Conservation (phyloP, 2,329 filamentous ascomycete species). For the Diaporthe sp. region DNA sequence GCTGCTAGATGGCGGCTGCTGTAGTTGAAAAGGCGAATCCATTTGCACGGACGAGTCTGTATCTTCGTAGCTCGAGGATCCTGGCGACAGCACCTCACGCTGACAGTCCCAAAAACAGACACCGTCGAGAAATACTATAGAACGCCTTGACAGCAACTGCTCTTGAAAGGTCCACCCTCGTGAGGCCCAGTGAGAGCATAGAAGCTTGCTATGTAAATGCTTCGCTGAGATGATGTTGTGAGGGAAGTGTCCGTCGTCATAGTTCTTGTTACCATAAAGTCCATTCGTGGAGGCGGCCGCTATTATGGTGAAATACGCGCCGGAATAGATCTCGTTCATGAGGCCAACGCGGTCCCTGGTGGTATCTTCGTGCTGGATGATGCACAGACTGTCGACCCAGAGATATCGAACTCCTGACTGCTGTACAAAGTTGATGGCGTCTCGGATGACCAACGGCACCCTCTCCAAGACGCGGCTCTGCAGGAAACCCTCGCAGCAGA, state of each 20-base stretch:
- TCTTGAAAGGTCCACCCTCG: slow-evolving; percentile 26
- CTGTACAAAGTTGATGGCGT: background rate
- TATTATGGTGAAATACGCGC: slow-evolving; percentile 45
- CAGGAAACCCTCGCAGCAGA: background rate
- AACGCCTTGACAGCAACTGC: slow-evolving; percentile 17
- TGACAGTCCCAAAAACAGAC: slow-evolving; percentile 27
- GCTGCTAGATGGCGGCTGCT: background rate
- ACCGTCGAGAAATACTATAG: slow-evolving; percentile 5
- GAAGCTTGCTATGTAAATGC: background rate
- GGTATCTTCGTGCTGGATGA: slow-evolving; percentile 47
- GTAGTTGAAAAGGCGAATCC: accelerated
- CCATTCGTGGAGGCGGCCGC: background rate
- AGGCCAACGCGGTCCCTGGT: background rate
- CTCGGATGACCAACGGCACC: background rate
- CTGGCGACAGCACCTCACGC: background rate
- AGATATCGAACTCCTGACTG: slow-evolving; percentile 43
- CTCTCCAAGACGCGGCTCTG: background rate
- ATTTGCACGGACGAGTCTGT: background rate
- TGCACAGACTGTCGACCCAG: slow-evolving; percentile 52
- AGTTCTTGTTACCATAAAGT: background rate
- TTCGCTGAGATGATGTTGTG: background rate
- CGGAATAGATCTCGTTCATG: slow-evolving; percentile 43
- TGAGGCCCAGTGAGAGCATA: background rate
- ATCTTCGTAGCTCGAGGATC: background rate
- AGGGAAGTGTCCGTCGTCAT: background rate